Percentiles rank a stretch among this genome's conserved stretches.
phyloP scores from a whole-genome alignment of 2,329 filamentous ascomycete species.

The Eurotiales sp. region DNA sequence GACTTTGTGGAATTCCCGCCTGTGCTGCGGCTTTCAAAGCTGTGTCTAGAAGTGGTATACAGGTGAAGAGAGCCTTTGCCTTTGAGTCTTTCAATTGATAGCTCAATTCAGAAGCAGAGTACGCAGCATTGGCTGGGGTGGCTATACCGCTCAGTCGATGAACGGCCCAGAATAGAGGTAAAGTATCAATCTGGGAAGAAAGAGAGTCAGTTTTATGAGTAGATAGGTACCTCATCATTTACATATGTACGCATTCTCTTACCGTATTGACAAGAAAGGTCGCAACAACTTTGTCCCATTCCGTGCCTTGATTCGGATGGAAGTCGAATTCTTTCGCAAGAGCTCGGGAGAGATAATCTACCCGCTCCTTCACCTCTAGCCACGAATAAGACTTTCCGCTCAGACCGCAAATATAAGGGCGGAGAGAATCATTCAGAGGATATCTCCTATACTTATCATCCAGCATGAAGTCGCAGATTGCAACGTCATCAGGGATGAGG shows the following conservation, averaged over 20 bases:
- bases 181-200: constrained; percentile 63
- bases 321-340: constrained; percentile 69
- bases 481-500: constrained; percentile 68
- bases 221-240: too few relatives aligned
- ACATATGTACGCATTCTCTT: too few relatives aligned
- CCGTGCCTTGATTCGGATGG: constrained; percentile 63
- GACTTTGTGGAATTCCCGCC: constrained; percentile 59
- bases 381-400: constrained; percentile 65
- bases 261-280: constrained; percentile 80
- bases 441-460: constrained; percentile 66
- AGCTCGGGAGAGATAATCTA: constrained; percentile 64
- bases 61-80: constrained; percentile 69
- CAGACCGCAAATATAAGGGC: constrained; percentile 74
- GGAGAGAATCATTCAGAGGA: constrained; percentile 59
- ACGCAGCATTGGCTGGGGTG: constrained; percentile 71
- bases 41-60: constrained; percentile 60
- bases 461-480: constrained; percentile 73
- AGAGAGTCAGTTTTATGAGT: neutral
- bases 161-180: constrained; percentile 68
- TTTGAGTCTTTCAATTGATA: constrained; percentile 68
- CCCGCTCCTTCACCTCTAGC: constrained; percentile 60
- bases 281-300: constrained; percentile 77
- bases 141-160: constrained; percentile 72
- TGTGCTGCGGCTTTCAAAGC: constrained; percentile 63
- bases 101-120: constrained; percentile 65